Evolutionary conservation across 805 yeast species (phyloP).

Genomic region (Priceomyces melissophilus): DNA sequence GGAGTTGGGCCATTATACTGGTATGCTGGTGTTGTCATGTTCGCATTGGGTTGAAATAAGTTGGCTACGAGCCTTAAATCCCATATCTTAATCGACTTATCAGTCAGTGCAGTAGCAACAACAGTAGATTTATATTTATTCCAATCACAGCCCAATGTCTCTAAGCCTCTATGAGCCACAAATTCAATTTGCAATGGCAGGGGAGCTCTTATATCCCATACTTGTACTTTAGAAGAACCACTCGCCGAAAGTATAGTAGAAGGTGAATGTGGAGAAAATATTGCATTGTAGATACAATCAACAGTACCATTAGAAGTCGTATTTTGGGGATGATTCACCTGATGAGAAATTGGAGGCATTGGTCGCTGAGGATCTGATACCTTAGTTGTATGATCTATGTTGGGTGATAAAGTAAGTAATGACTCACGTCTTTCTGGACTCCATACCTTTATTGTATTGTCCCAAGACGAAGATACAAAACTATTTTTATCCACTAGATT

Average conservation of each 20-base stretch:
- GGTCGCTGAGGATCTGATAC: slow-evolving; percentile 24
- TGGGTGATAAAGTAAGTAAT: slow-evolving; percentile 49
- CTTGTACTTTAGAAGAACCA: slow-evolving; percentile 68
- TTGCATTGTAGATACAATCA: slow-evolving; percentile 75
- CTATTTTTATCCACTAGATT: slow-evolving; percentile 61
- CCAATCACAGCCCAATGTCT: slow-evolving; percentile 80
- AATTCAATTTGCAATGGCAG: slow-evolving; percentile 57
- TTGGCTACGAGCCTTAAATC: slow-evolving; percentile 69
- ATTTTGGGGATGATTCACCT: slow-evolving; percentile 28
- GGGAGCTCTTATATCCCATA: slow-evolving; percentile 80
- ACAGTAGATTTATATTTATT: slow-evolving; percentile 81
- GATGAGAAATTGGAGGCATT: slow-evolving; percentile 29
- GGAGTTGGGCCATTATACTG: slow-evolving; percentile 62
- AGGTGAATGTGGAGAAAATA: slow-evolving; percentile 83
- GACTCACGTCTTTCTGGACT: slow-evolving; percentile 57
- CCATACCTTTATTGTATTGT: slow-evolving; percentile 83
- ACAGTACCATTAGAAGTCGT: slow-evolving; percentile 32
- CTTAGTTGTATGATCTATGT: slow-evolving; percentile 24
- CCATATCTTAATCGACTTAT: slow-evolving; percentile 80
- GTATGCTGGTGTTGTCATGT: slow-evolving; percentile 27
- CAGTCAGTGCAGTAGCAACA: slow-evolving; percentile 90
- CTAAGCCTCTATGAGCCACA: slow-evolving; percentile 77
- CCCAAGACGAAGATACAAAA: slow-evolving; percentile 88
- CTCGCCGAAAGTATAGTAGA: slow-evolving; percentile 63
- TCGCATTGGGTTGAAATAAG: slow-evolving; percentile 25